A percentile compares a stretch with the other conserved stretches of the same genome.
phyloP scores from a whole-genome alignment of 768 basidiomycete species.

The Panaeolus cyanescens region DNA sequence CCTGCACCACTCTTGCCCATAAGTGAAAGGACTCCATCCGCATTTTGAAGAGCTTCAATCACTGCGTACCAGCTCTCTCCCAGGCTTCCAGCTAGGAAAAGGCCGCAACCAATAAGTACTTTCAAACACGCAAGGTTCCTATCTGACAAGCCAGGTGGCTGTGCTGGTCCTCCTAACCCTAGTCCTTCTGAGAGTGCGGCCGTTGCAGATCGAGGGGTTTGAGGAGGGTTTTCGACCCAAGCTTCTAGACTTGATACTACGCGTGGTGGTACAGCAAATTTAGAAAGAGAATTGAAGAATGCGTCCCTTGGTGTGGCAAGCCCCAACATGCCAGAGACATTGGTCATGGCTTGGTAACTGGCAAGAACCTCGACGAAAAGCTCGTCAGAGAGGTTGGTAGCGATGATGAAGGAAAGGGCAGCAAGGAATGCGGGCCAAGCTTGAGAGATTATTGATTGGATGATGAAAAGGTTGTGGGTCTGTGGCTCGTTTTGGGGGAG shows the following conservation, averaged over 20 bases:
- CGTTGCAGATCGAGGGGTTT: constrained; percentile 61
- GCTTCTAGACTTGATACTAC: constrained; percentile 84
- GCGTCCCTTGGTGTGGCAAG: constrained; percentile 89
- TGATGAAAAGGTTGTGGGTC: constrained; percentile 59
- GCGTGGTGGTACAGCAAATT: constrained; percentile 87
- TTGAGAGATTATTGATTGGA: constrained; percentile 78
- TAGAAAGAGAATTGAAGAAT: constrained; percentile 87
- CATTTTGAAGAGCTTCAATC: constrained; percentile 90
- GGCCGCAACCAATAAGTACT: constrained; percentile 72
- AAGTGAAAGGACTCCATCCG: constrained; percentile 84
- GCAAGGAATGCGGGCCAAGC: constrained; percentile 95
- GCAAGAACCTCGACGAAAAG: constrained; percentile 87
- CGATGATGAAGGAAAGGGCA: constrained; percentile 84
- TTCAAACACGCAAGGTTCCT: constrained; percentile 91
- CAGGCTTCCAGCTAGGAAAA: constrained; percentile 83
- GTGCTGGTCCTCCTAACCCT: constrained; percentile 52
- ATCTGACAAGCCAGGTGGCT: constrained; percentile 79
- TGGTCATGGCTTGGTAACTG: constrained; percentile 82
- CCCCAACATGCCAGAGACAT: constrained; percentile 87
- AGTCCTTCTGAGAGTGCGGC: constrained; percentile 67
- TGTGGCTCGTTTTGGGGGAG: constrained; percentile 52
- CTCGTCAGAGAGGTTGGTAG: constrained; percentile 89
- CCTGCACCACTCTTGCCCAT: constrained; percentile 43
- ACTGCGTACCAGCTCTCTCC: constrained; percentile 93
- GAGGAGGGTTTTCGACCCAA: constrained; percentile 40